Conservation (phyloP, 139 green algal species). For the Pedinophyceae sp. region DNA sequence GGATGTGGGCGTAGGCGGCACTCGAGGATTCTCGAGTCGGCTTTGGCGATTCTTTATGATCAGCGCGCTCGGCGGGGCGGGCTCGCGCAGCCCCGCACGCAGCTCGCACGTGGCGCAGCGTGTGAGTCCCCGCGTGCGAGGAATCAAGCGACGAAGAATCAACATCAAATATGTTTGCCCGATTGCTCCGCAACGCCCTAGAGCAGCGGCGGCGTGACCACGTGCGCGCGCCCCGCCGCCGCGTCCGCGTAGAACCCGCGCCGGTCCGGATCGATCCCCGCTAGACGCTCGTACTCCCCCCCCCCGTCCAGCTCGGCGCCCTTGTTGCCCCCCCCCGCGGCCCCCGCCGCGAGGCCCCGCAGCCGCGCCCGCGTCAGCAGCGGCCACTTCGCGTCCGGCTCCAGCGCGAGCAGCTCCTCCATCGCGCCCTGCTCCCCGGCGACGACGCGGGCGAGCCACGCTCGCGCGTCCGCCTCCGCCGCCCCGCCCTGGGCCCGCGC, state of each 20-base stretch:
- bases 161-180: no score
- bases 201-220: constrained; percentile 11
- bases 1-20: no score
- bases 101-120: no score
- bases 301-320: background rate
- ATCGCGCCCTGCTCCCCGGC: constrained; percentile 22
- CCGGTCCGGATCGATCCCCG: constrained; percentile 21
- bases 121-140: no score
- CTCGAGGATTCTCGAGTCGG: no score
- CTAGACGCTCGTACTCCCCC: constrained; percentile 14
- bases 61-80: no score
- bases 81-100: no score
- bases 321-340: background rate
- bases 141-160: no score
- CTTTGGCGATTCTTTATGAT: no score
- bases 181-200: no score
- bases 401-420: constrained; percentile 25
- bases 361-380: constrained; percentile 54
- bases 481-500: background rate
- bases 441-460: background rate
- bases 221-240: constrained; percentile 7
- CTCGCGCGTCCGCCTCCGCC: background rate
- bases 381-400: constrained; percentile 63
- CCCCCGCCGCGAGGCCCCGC: constrained; percentile 33
- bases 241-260: constrained; percentile 29